Evolutionary conservation across 202 grass and related monocot species (phyloP), one percentile per base, ranked within the genome.

Genomic region (Saccharum hybrid): DNA sequence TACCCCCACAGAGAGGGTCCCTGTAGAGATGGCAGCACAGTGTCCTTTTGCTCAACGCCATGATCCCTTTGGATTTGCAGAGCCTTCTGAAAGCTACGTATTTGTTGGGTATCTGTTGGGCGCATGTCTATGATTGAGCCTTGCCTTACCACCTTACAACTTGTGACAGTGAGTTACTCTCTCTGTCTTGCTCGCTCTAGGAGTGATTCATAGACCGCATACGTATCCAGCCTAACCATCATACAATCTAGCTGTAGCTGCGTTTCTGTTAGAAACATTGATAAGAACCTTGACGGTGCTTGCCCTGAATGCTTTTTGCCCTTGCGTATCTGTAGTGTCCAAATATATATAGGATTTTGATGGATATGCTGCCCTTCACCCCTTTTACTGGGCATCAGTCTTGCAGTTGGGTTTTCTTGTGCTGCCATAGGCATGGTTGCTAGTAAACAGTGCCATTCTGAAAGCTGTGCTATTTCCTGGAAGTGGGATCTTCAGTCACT

Each of bases 191-290:
- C 56, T 22, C 8, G 2, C 57, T 71, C 43, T 65, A 87, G 89
- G 74, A 88, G 93, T 92, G 93, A 92, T 84, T 84, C 82, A 78
- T 86, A 94, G 74, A 72, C 86, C 38, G n/a, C 81, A 88, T 92
- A 94, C 88, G 93, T 94, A 94, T 86, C 73, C 79, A 61, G 28
- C 90, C 74, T 94, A 78, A 62, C 85, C 85, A 90, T 94, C 93
- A 88, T 94, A 92, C 88, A 88, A 86, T 83, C 74, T 78, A 71
- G 72, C 57, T 59, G 56, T 10, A 73, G 89, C 72, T 82, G 86
- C 76, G 31, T 26, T 46, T 81, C 69, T 78, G 66, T 82, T 89
- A 66, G 45, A 81, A 88, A 87, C 83, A 74, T 88, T 94, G 36
- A 86, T 84, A 82, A 30, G 67, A 82, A 56, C 65, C 40, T 66